Evolutionary conservation across 306 rosid genomes (phyloP).

Genomic region (Glycine soja): DNA sequence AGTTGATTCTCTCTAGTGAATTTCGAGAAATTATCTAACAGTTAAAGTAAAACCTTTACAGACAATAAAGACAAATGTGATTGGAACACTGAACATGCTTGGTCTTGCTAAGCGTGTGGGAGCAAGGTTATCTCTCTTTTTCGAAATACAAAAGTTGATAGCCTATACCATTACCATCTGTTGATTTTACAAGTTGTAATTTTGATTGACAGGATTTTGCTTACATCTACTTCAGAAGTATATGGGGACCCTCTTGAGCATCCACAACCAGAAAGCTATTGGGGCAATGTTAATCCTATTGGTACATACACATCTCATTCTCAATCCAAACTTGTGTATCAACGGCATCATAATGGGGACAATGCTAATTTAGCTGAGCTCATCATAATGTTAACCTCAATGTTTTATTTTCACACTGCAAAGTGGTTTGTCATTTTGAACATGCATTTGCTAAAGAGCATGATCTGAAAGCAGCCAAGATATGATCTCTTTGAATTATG

Average conservation of each 20-base stretch:
- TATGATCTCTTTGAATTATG: slow-evolving; percentile 21
- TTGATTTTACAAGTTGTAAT: slow-evolving; percentile 39
- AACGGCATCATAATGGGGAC: slow-evolving; percentile 9
- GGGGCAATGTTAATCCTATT: slow-evolving; percentile 98
- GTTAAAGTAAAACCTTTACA: slow-evolving; percentile 48
- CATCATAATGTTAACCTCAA: neutral
- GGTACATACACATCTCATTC: slow-evolving; percentile 57
- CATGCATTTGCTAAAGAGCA: slow-evolving; percentile 8
- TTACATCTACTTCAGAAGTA: slow-evolving; percentile 94
- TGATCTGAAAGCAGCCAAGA: slow-evolving; percentile 27
- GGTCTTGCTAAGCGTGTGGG: slow-evolving; percentile 99
- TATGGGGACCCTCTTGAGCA: slow-evolving; percentile 96
- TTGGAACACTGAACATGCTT: slow-evolving; percentile 92
- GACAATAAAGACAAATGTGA: slow-evolving; percentile 94
- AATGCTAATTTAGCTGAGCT: neutral
- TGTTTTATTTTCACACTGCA: slow-evolving; percentile 14
- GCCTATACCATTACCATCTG: slow-evolving; percentile 8
- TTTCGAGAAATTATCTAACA: slow-evolving; percentile 47
- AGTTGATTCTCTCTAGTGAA: slow-evolving; percentile 29
- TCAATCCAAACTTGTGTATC: slow-evolving; percentile 23
- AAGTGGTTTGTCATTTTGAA: slow-evolving; percentile 36
- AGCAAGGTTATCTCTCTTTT: slow-evolving; percentile 66
- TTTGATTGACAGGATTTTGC: slow-evolving; percentile 73
- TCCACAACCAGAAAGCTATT: slow-evolving; percentile 87
- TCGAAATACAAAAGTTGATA: neutral